Base-by-base conservation (phyloP, 495 filamentous ascomycete genomes). In the Aspergillus sclerotioniger region DNA sequence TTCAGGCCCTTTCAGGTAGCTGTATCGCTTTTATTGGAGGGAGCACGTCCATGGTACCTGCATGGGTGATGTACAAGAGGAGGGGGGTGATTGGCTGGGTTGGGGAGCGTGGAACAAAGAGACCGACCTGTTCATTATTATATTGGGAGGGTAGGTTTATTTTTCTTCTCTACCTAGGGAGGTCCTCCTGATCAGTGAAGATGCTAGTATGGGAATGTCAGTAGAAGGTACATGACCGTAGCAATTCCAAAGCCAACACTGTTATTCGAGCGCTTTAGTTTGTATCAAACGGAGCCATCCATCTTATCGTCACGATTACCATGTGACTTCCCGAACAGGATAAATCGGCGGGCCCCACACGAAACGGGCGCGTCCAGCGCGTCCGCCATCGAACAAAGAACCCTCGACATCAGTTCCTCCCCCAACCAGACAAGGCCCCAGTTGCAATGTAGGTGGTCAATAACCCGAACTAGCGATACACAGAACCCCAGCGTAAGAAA, bases 341-440 rank as follows among this genome's bases (percentile, higher is more conserved):
- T 58, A 58, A 50, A 65, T 51, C 45, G 32, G 9, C 44, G 25
- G 51, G 41, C 59, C 56, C 50, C 17, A 54, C 47, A 21, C 35
- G 9, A 25, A 25, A 10, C 16, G 44, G 59, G 57, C 62, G 59
- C 63, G 63, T 62, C 56, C 41, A 62, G 49, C 63, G 63, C 59
- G 59, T 62, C 59, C 47, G 25, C 47, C 47, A 50, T 50, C 47
- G 47, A 32, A 53, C 51, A 53, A 53, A 53, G 51, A 53, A 53
- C 17, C 46, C 6, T 15, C 46, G 5, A 49, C 46, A 16, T 28
- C 20, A 21, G 31, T 16, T 28, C 29, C 47, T 8, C 20, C 46
- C 17, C 21, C 17, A 12, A 29, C 20, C 20, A 21, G 13, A 12
- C 3, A 20, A 10, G 9, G 17, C 44, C 16, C 29, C 16, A 52